These are phyloP conservation scores for Eimeria nieschulzi DNA, from an alignment of 169 alveolate genomes.

Conservation along the genomic window DNA sequence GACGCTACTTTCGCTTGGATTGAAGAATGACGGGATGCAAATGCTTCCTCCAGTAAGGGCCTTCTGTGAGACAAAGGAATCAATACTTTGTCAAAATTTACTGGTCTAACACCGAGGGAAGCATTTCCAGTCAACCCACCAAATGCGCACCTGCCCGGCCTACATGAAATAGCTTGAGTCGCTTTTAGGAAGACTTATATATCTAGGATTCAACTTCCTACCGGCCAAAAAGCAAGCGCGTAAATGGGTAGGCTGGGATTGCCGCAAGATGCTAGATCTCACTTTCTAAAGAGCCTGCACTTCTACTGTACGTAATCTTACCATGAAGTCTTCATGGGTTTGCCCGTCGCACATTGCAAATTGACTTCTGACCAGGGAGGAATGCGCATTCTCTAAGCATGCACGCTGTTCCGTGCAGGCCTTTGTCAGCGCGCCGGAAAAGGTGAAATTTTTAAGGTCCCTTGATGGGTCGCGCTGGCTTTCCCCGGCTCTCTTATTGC, in stretches of 20 bases:
- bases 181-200: no score
- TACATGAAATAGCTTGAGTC: no score
- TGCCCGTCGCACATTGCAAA: conserved; percentile 49
- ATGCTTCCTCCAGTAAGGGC: conserved; percentile 76
- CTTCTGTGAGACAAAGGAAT: background rate
- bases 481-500: background rate
- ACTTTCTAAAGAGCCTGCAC: background rate
- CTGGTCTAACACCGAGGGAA: background rate
- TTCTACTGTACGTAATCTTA: background rate
- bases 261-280: no score
- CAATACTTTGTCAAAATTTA: background rate
- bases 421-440: background rate
- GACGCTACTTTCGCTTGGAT: conserved; percentile 24
- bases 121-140: no score
- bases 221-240: no score
- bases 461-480: background rate
- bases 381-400: background rate
- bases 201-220: no score
- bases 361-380: conserved; percentile 25
- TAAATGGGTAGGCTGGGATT: no score
- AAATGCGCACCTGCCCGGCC: no score
- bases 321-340: conserved; percentile 40
- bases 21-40: conserved; percentile 70
- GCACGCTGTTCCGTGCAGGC: background rate
- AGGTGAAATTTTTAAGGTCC: background rate